A percentile compares a stretch with the other conserved stretches of the same genome.
These are phyloP conservation scores for Neurospora sublineolata DNA, from an alignment of 495 filamentous ascomycete species.

Conservation along the genomic window DNA sequence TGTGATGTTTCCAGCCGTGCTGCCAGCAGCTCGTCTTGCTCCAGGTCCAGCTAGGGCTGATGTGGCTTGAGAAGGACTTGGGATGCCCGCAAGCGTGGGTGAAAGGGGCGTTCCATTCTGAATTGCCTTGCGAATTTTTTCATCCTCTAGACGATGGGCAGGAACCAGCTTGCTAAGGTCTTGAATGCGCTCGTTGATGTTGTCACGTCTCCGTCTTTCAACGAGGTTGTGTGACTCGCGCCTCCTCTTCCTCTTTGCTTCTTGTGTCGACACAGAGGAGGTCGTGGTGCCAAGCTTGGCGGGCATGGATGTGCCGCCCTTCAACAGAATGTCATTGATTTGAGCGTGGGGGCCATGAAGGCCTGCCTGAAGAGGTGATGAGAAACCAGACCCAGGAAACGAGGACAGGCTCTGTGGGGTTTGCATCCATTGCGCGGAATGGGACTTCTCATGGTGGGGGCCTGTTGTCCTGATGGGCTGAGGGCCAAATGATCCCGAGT, in stretches of 20 bases:
- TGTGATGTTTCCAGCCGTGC: constrained; percentile 70
- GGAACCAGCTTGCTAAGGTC: constrained; percentile 91
- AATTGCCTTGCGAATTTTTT: constrained; percentile 90
- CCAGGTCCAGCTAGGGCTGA: constrained; percentile 78
- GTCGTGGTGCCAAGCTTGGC: constrained; percentile 36
- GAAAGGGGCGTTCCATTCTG: constrained; percentile 82
- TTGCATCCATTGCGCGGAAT: constrained; percentile 66
- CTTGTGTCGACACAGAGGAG: constrained; percentile 57
- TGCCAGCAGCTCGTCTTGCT: constrained; percentile 60
- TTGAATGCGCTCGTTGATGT: constrained; percentile 97
- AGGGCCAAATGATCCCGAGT: constrained; percentile 43
- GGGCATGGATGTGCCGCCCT: constrained; percentile 45
- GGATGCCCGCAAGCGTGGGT: constrained; percentile 53
- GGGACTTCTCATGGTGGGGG: constrained; percentile 66
- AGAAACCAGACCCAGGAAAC: constrained; percentile 71
- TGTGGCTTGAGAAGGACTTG: constrained; percentile 63
- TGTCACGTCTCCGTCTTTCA: constrained; percentile 86
- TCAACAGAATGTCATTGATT: constrained; percentile 40
- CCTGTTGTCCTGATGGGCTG: constrained; percentile 61
- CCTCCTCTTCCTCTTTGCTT: constrained; percentile 81
- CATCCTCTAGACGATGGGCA: constrained; percentile 85
- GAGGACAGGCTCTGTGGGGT: constrained; percentile 70
- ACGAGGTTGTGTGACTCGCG: constrained; percentile 95
- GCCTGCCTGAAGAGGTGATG: constrained; percentile 47
- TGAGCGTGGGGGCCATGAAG: constrained; percentile 29